A percentile compares a stretch with the other conserved stretches of the same genome.
Conservation (phyloP, 2,329 filamentous ascomycete species). For the Conoideocrella luteorostrata region DNA sequence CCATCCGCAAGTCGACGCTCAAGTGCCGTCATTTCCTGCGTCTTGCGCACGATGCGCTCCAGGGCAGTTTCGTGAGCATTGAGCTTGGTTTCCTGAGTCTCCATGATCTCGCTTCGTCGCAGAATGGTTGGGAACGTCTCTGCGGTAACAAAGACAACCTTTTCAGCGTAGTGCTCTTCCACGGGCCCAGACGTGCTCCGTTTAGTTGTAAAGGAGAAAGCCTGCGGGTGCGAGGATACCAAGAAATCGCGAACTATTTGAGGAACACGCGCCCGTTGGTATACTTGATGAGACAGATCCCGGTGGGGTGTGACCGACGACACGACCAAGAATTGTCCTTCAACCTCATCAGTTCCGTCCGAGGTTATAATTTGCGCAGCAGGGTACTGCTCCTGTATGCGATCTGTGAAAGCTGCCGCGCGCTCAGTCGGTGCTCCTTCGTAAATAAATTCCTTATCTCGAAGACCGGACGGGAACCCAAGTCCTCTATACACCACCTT, state of each 20-base stretch:
- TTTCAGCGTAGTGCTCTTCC: slow-evolving; percentile 72
- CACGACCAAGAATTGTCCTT: slow-evolving; percentile 85
- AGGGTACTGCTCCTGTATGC: slow-evolving; percentile 87
- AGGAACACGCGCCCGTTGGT: slow-evolving; percentile 78
- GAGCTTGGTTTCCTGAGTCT: slow-evolving; percentile 58
- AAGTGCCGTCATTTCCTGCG: slow-evolving; percentile 70
- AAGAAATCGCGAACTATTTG: slow-evolving; percentile 82
- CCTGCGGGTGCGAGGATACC: slow-evolving; percentile 67
- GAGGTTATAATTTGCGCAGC: slow-evolving; percentile 72
- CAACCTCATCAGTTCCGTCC: slow-evolving; percentile 67
- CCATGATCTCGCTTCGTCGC: slow-evolving; percentile 76
- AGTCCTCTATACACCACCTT: slow-evolving; percentile 84
- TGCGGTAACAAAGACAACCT: slow-evolving; percentile 74
- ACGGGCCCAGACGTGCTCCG: slow-evolving; percentile 64
- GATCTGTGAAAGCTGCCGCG: slow-evolving; percentile 76
- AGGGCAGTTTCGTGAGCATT: slow-evolving; percentile 79
- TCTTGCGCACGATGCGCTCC: slow-evolving; percentile 86
- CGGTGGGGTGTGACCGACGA: slow-evolving; percentile 76
- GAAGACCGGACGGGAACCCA: slow-evolving; percentile 72
- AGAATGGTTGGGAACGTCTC: slow-evolving; percentile 90
- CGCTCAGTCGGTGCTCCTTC: slow-evolving; percentile 74
- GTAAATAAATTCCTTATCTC: slow-evolving; percentile 90
- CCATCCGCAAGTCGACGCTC: slow-evolving; percentile 69
- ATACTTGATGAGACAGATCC: slow-evolving; percentile 75
- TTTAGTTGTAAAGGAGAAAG: slow-evolving; percentile 70